phyloP scores from a whole-genome alignment of 1,139 yeast genomes.

The Pneumocystis sp. region DNA sequence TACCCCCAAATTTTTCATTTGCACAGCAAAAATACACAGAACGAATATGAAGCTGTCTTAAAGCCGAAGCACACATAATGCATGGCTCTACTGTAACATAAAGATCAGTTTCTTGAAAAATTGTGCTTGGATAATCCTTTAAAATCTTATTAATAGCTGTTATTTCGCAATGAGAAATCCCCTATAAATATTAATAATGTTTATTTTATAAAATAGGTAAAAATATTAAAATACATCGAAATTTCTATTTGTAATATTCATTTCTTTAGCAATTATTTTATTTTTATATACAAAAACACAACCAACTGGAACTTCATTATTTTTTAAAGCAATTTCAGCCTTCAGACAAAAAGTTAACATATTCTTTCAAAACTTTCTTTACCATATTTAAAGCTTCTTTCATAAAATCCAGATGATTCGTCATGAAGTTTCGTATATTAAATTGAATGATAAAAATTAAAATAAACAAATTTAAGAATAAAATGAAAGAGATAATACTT shows the following conservation, averaged over 20 bases:
- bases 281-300: slow-evolving; percentile 43
- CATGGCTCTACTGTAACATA: slow-evolving; percentile 98
- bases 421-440: too few relatives aligned
- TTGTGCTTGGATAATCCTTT: slow-evolving; percentile 19
- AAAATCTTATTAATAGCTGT: slow-evolving; percentile 52
- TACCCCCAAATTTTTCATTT: slow-evolving; percentile 92
- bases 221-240: slow-evolving; percentile 30
- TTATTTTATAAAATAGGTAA: background rate
- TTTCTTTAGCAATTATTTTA: slow-evolving; percentile 56
- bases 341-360: slow-evolving; percentile 14
- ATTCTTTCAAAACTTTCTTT: background rate
- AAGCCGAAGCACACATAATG: slow-evolving; percentile 91
- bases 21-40: slow-evolving; percentile 81
- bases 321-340: slow-evolving; percentile 41
- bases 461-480: background rate
- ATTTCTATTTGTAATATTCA: slow-evolving; percentile 78
- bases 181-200: slow-evolving; percentile 5
- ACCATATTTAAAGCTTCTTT: slow-evolving; percentile 31
- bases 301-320: slow-evolving; percentile 62
- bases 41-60: slow-evolving; percentile 62
- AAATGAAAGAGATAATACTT: background rate
- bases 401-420: slow-evolving; percentile 31
- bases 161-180: slow-evolving; percentile 87
- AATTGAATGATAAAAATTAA: slow-evolving; percentile 1
- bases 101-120: slow-evolving; percentile 41